A percentile compares a stretch with the other conserved stretches of the same genome.
Evolutionary conservation across 352 stramenopile species (phyloP).

Genomic region (Phytophthora uliginosa): DNA sequence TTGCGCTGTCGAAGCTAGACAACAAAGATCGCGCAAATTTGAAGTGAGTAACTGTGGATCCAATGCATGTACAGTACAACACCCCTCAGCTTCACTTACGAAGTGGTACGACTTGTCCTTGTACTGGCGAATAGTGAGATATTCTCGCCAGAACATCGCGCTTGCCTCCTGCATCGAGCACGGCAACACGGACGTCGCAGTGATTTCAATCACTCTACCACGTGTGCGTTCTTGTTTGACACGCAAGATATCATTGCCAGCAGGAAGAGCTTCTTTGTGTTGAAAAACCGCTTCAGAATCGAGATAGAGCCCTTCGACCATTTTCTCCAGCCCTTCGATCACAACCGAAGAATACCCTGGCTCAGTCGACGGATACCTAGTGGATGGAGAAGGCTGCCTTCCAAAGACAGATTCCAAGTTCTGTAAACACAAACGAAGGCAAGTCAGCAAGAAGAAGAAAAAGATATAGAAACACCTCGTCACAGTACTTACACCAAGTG

Average conservation of each 20-base stretch:
- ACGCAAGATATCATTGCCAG: not conserved
- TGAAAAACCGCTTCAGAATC: conserved; percentile 27
- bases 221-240: not conserved
- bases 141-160: conserved; percentile 29
- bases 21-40: conserved; percentile 2
- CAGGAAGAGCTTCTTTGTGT: not conserved
- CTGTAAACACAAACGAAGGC: not conserved
- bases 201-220: conserved; percentile 28
- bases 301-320: conserved; percentile 29
- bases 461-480: not conserved
- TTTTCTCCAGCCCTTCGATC: conserved; percentile 33
- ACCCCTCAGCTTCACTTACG: conserved; percentile 14
- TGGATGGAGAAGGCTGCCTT: not conserved
- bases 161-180: conserved; percentile 30
- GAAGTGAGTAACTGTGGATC: not conserved
- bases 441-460: not conserved
- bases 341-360: conserved; percentile 1
- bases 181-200: conserved; percentile 1
- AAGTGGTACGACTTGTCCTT: conserved; percentile 39
- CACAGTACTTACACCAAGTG: conserved; percentile 20
- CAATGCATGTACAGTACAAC: not conserved
- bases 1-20: conserved; percentile 23
- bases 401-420: conserved; percentile 11
- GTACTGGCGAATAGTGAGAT: conserved; percentile 18
- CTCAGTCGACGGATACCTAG: not conserved